Evolutionary conservation across 2,329 filamentous ascomycete genomes (phyloP).

Genomic region (Penicillium griseofulvum): DNA sequence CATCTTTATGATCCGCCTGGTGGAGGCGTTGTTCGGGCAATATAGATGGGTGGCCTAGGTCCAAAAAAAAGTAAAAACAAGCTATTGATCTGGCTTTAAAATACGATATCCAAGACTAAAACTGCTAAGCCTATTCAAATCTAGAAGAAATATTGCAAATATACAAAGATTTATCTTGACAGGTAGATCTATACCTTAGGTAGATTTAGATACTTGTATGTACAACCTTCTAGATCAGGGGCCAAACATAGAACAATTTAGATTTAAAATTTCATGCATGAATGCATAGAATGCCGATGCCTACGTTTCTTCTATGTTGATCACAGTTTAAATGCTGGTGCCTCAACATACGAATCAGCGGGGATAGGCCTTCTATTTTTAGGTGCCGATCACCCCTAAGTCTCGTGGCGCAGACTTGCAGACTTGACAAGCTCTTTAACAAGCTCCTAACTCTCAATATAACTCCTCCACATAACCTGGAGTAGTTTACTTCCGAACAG

Average conservation of each 20-base stretch:
- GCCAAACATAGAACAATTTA: neutral
- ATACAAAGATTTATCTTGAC: neutral
- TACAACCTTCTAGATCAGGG: too few species aligned
- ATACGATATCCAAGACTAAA: neutral
- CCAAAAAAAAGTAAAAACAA: neutral
- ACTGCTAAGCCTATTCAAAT: neutral
- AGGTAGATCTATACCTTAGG: neutral
- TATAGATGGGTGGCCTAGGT: neutral
- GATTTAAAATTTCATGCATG: neutral
- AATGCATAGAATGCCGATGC: neutral
- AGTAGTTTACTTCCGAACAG: neutral
- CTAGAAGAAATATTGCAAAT: neutral
- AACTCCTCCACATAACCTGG: conserved; percentile 1
- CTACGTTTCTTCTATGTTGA: neutral
- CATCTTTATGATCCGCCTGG: neutral
- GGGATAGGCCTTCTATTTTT: conserved; percentile 20
- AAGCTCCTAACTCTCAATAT: conserved; percentile 5
- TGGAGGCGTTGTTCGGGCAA: neutral
- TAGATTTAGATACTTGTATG: neutral
- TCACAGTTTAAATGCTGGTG: neutral
- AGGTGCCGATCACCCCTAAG: conserved; percentile 19
- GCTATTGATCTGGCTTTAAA: neutral
- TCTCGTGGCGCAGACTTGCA: conserved; percentile 17
- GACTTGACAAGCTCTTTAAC: too few species aligned
- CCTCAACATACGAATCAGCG: conserved; percentile 5